Evolutionary conservation across 1,284 basidiomycete genomes (phyloP), one percentile per base, ranked within the genome.

Genomic region (Leccinum ponderosum): DNA sequence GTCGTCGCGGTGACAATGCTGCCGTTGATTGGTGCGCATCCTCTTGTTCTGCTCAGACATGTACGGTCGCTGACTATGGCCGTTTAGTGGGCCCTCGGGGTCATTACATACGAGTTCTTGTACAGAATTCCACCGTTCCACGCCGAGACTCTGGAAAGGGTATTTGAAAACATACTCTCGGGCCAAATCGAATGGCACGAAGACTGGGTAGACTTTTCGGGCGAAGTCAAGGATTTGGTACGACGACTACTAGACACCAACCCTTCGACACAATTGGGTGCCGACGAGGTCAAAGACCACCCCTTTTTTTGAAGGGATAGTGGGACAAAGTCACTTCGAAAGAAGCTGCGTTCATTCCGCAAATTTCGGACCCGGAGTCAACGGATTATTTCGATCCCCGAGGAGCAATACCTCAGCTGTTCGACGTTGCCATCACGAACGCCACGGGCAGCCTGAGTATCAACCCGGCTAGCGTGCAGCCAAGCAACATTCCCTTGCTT

Each of bases 311-410:
- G 80, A 85, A 37, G 93, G 87, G 29, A 89, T 98, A 66, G 68
- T 99, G 97, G 97, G 88, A 93, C 59, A 90, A 91, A 60, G 87
- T 99, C 62, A 93, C 93, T 4, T 88, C 87, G 7, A 87, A 87
- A 3, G 92, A 95, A 71, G 95, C 96, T 20, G 94, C 93, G 25
- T 99, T 99, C 77, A 95, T 99, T 55, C 97, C 97, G 50, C 92
- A 96, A 71, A 87, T 97, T 37, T 87, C 91, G 8, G 97, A 99
- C 75, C 95, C 95, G 0, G 97, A 98, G 76, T 97, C 94, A 25
- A 99, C 97, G 12, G 97, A 99, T 75, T 99, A 99, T 80, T 99
- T 99, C 70, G 97, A 99, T 77, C 86, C 95, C 62, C 90, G 97
- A 31, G 97, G 97, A 20, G 94, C 94, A n/a, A 86, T 94, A 53